Evolutionary conservation across 2,329 filamentous ascomycete genomes (phyloP).

Genomic region (Trichoderma simmonsii): DNA sequence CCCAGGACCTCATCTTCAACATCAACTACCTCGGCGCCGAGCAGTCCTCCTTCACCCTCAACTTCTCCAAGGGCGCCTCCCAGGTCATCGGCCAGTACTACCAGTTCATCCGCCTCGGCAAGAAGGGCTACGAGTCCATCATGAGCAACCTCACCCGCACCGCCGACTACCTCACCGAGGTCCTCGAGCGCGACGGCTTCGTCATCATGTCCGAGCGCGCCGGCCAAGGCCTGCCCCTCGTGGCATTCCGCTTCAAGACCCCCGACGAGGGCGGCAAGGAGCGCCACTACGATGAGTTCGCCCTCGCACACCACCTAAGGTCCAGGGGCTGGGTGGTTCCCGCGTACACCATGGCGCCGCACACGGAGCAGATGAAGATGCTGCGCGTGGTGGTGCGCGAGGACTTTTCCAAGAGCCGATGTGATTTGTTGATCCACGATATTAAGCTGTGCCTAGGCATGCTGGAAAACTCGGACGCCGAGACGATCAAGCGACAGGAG

Average conservation of each 20-base stretch:
- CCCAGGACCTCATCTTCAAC: constrained; percentile 93
- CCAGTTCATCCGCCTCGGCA: constrained; percentile 90
- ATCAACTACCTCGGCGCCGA: constrained; percentile 98
- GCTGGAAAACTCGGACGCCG: constrained; percentile 70
- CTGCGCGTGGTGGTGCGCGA: constrained; percentile 89
- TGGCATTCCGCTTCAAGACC: constrained; percentile 75
- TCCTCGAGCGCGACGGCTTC: constrained; percentile 74
- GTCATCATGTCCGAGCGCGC: constrained; percentile 79
- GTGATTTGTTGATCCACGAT: constrained; percentile 73
- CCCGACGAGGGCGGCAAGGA: constrained; percentile 49
- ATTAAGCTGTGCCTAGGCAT: constrained; percentile 73
- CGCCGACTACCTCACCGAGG: constrained; percentile 77
- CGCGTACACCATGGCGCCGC: constrained; percentile 94
- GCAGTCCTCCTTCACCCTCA: constrained; percentile 92
- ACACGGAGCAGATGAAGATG: constrained; percentile 81
- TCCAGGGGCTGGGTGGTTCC: constrained; percentile 90
- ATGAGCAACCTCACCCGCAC: constrained; percentile 92
- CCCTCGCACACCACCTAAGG: constrained; percentile 79
- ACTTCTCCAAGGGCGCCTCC: constrained; percentile 93
- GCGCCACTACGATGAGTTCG: constrained; percentile 68
- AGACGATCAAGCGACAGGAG: constrained; percentile 66
- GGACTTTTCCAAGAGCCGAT: constrained; percentile 80
- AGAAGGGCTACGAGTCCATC: constrained; percentile 86
- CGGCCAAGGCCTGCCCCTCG: constrained; percentile 79
- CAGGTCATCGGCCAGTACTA: constrained; percentile 98